phyloP scores from a whole-genome alignment of 371 early-diverging fungal genomes.

The Synchytrium microbalum region DNA sequence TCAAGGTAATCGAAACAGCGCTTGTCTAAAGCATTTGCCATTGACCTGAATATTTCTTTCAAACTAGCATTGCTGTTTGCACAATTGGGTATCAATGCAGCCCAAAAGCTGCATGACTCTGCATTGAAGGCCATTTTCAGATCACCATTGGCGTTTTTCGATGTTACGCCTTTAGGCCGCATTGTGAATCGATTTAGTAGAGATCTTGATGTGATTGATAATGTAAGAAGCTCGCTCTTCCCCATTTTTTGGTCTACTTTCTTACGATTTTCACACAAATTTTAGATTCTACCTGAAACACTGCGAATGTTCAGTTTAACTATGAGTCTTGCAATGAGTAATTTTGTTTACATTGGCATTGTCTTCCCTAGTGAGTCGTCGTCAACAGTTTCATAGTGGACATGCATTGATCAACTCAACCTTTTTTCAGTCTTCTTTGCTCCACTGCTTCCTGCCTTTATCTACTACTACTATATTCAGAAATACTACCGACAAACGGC shows the following conservation, averaged over 20 bases:
- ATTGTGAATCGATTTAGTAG: slow-evolving; percentile 39
- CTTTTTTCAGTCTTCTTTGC: not conserved
- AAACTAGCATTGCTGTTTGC: not conserved
- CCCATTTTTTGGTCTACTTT: no score
- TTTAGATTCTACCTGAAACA: slow-evolving; percentile 11
- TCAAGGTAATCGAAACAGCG: no score
- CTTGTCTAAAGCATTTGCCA: no score
- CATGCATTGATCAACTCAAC: not conserved
- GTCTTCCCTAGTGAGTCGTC: not conserved
- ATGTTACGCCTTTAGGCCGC: slow-evolving; percentile 71
- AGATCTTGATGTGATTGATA: slow-evolving; percentile 22
- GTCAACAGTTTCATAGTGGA: not conserved
- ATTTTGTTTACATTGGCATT: not conserved
- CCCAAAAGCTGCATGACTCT: not conserved
- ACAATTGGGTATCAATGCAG: not conserved
- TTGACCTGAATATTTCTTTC: not conserved
- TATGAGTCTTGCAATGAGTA: not conserved
- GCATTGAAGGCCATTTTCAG: slow-evolving; percentile 58
- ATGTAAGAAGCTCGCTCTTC: no score
- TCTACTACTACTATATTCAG: not conserved
- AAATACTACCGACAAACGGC: slow-evolving; percentile 12
- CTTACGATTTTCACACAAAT: no score
- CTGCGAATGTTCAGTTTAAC: not conserved
- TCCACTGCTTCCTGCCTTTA: not conserved
- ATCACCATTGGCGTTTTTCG: slow-evolving; percentile 74